Base-by-base conservation (phyloP, 805 yeast genomes). In the Candida lessepsii region DNA sequence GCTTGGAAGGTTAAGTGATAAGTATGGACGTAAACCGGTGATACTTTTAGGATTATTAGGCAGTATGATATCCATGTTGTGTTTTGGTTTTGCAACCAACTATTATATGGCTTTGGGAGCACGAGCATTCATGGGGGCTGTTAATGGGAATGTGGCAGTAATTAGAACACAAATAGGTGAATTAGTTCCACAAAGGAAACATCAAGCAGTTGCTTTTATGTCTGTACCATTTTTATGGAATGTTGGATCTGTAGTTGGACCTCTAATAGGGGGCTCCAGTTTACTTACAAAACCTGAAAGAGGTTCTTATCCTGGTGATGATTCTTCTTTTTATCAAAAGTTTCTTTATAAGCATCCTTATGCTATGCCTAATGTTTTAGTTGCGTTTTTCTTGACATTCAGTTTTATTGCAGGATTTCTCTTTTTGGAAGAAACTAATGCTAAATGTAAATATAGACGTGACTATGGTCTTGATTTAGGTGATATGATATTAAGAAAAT, bases 61-160 rank as follows among this genome's bases (percentile, higher is more conserved):
- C 7, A 71, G 83, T 1, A 61, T 71, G 4, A 15, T 65, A 2
- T 66, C 78, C 6, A 56, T 77, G 44, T 41, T 78, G 18, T 35
- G 68, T 3, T 70, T 81, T 48, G 86, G 86, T 1, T 76, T 79
- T 46, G 60, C 81, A 9, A 60, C 56, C n/a, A 75, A 70, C 51
- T 77, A 68, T 50, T 71, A 67, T 50, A 63, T 67, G 60, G 85
- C 85, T 0, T 48, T 81, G 3, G 50, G 62, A 9, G 76, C 85
- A 8, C 63, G 86, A 50, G 63, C 73, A 13, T 46, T 71, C 29
- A 72, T 76, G 62, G 87, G 87, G 0, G 58, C 73, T 2, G 57
- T 80, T 31, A 80, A 80, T 52, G 86, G 86, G 6, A 81, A 81
- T 52, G 75, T 79, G 6, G 80, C 81, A 1, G 84, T 81, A 11